Conservation (phyloP, 208 protist genomes). For the Kentomonas sorsogonicus region DNA sequence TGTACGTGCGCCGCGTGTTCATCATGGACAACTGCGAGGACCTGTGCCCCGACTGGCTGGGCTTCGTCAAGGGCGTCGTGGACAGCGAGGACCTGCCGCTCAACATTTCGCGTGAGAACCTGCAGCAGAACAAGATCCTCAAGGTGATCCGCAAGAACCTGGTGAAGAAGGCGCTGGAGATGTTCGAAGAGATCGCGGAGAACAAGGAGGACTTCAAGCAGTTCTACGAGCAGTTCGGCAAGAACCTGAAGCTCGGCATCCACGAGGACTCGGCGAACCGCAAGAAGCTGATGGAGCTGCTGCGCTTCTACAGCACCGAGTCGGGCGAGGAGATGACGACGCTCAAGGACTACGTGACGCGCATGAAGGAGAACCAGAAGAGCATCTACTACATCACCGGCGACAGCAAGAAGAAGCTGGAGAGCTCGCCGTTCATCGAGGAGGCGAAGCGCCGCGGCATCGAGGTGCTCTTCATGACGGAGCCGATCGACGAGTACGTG, state of each 20-base stretch:
- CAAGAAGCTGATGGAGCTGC: conserved; percentile 90
- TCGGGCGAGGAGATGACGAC: conserved; percentile 60
- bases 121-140: conserved; percentile 97
- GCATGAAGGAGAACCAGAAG: conserved; percentile 90
- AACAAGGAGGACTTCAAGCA: conserved; percentile 56
- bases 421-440: conserved; percentile 65
- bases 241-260: conserved; percentile 96
- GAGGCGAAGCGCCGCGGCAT: conserved; percentile 52
- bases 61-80: conserved; percentile 97
- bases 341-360: conserved; percentile 83
- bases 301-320: conserved; percentile 88
- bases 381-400: conserved; percentile 84
- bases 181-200: conserved; percentile 92
- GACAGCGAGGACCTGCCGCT: conserved; percentile 99
- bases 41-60: conserved; percentile 92
- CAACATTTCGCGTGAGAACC: conserved; percentile 99
- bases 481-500: conserved; percentile 98
- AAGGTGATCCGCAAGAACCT: conserved; percentile 98
- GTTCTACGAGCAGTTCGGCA: conserved; percentile 77
- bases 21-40: conserved; percentile 98
- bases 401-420: conserved; percentile 58
- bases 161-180: conserved; percentile 89
- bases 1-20: conserved; percentile 98
- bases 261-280: conserved; percentile 95
- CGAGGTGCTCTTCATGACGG: conserved; percentile 88